Evolutionary conservation across 495 filamentous ascomycete genomes (phyloP).

Genomic region (Oidiodendron maius): DNA sequence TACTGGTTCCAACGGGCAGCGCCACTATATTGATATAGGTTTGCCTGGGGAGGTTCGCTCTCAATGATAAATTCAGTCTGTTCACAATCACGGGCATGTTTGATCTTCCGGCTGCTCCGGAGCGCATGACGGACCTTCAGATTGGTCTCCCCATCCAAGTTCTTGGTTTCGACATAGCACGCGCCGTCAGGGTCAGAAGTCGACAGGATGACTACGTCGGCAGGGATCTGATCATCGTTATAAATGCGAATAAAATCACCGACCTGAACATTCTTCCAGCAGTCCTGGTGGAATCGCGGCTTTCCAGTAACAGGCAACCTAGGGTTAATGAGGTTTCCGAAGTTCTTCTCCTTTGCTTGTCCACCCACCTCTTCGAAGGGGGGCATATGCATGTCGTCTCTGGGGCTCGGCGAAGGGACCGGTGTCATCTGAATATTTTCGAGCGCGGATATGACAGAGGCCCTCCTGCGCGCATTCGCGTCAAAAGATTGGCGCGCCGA

Average conservation of each 20-base stretch:
- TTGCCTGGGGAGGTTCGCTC: slow-evolving; percentile 86
- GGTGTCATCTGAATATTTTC: slow-evolving; percentile 90
- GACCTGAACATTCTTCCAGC: slow-evolving; percentile 93
- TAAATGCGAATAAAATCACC: slow-evolving; percentile 97
- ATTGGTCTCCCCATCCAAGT: slow-evolving; percentile 96
- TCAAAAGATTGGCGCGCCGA: slow-evolving; percentile 61
- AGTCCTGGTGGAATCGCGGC: slow-evolving; percentile 80
- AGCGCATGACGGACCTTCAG: slow-evolving; percentile 91
- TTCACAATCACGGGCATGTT: slow-evolving; percentile 90
- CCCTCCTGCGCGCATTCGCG: slow-evolving; percentile 50
- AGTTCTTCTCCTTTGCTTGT: slow-evolving; percentile 18
- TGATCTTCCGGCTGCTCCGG: slow-evolving; percentile 74
- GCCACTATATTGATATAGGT: slow-evolving; percentile 89
- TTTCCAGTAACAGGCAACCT: slow-evolving; percentile 34
- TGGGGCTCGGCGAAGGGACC: slow-evolving; percentile 74
- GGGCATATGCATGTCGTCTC: slow-evolving; percentile 31
- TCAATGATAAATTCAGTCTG: slow-evolving; percentile 80
- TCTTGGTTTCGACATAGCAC: slow-evolving; percentile 98
- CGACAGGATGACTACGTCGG: slow-evolving; percentile 91
- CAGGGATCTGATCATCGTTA: slow-evolving; percentile 92
- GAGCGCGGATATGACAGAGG: slow-evolving; percentile 49
- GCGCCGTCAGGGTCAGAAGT: slow-evolving; percentile 93
- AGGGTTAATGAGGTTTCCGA: slow-evolving; percentile 42
- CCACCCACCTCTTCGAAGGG: slow-evolving; percentile 13
- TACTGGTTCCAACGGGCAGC: slow-evolving; percentile 82